A percentile compares a stretch with the other conserved stretches of the same genome.
Conservation (phyloP, 768 basidiomycete genomes). For the Xerocomus brunneocitrinus region DNA sequence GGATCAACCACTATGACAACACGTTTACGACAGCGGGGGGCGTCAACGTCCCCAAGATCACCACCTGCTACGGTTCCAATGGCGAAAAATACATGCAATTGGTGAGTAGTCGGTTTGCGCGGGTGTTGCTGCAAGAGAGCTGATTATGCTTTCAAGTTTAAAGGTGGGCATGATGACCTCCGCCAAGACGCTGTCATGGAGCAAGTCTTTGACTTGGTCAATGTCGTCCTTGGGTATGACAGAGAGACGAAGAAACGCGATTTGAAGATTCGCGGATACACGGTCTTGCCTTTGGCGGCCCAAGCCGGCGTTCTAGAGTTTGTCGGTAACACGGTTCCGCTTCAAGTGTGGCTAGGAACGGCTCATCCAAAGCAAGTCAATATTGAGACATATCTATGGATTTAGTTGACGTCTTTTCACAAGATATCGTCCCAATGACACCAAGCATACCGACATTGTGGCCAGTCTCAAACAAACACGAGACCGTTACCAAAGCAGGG, state of each 20-base stretch:
- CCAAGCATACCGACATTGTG: slow-evolving; percentile 32
- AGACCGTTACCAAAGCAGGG: slow-evolving; percentile 25
- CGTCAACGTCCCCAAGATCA: slow-evolving; percentile 78
- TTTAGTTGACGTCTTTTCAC: neutral
- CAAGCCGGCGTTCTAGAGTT: slow-evolving; percentile 89
- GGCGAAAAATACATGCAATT: slow-evolving; percentile 71
- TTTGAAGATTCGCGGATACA: slow-evolving; percentile 78
- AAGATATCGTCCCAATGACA: slow-evolving; percentile 68
- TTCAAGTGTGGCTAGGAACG: slow-evolving; percentile 54
- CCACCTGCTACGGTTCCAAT: slow-evolving; percentile 59
- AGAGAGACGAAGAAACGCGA: slow-evolving; percentile 69
- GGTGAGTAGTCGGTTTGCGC: slow-evolving; percentile 41
- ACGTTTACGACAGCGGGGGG: slow-evolving; percentile 71
- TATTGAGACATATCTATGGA: neutral
- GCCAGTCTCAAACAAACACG: slow-evolving; percentile 31
- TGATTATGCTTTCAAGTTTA: slow-evolving; percentile 57
- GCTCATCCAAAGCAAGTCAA: slow-evolving; percentile 59
- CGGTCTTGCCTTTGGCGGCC: slow-evolving; percentile 77
- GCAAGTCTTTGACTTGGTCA: slow-evolving; percentile 91
- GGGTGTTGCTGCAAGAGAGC: neutral
- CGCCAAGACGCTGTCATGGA: slow-evolving; percentile 99
- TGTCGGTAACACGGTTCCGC: slow-evolving; percentile 69
- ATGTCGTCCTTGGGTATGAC: slow-evolving; percentile 68
- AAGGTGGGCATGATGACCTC: slow-evolving; percentile 87
- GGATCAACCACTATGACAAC: slow-evolving; percentile 58